These are phyloP conservation scores for Botrytis medusae DNA, from an alignment of 2,329 filamentous ascomycete genomes.

Conservation along the genomic window DNA sequence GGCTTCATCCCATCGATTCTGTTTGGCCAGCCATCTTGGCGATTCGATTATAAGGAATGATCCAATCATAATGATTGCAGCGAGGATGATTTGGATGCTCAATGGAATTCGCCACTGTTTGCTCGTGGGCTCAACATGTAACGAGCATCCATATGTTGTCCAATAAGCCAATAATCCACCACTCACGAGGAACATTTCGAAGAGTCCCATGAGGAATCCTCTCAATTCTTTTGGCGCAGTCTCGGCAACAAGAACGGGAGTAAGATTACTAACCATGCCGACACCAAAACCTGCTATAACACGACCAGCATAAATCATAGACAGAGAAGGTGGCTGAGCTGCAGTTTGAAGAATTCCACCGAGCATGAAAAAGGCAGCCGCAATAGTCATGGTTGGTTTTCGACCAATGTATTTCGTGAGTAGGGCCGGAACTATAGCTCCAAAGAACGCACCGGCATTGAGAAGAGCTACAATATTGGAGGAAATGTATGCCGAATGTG, in stretches of 20 bases:
- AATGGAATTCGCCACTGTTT: constrained; percentile 55
- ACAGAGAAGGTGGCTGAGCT: constrained; percentile 22
- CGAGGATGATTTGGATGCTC: constrained; percentile 45
- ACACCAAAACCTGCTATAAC: constrained; percentile 37
- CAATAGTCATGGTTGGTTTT: constrained; percentile 47
- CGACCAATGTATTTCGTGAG: constrained; percentile 48
- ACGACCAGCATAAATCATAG: constrained; percentile 29
- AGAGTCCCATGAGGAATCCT: constrained; percentile 46
- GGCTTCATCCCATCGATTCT: constrained; percentile 63
- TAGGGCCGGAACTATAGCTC: constrained; percentile 51
- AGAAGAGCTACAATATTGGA: constrained; percentile 50
- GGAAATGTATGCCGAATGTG: constrained; percentile 25
- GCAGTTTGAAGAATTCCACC: constrained; percentile 29
- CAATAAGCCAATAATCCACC: constrained; percentile 43
- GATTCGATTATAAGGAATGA: constrained; percentile 48
- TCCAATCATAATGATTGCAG: constrained; percentile 60
- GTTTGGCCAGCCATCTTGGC: constrained; percentile 62
- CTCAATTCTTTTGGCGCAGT: constrained; percentile 51
- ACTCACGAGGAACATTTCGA: constrained; percentile 48
- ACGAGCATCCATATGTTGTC: constrained; percentile 45
- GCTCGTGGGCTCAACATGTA: constrained; percentile 40
- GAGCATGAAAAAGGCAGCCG: constrained; percentile 43
- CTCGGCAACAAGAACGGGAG: constrained; percentile 49
- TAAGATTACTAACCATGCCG: constrained; percentile 45
- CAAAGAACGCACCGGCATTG: constrained; percentile 52